Conservation (phyloP, 176 grass and related monocot species). For the Echinochloa phyllopogon region DNA sequence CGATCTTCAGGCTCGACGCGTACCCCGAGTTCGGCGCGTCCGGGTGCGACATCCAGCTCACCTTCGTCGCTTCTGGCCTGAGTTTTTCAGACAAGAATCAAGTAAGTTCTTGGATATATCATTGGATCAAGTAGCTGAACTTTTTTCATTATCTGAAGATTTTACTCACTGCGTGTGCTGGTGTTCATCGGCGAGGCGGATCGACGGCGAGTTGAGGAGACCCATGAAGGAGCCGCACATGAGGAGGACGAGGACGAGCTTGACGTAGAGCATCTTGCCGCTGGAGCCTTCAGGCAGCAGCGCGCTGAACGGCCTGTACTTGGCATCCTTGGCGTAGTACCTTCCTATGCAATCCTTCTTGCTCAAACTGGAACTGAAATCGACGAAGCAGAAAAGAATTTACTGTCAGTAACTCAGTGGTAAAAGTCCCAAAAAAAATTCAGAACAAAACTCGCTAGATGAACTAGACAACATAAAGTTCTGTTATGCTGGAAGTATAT, state of each 20-base stretch:
- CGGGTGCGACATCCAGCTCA: constrained; percentile 33
- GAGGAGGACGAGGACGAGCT: constrained; percentile 58
- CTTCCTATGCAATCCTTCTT: constrained; percentile 47
- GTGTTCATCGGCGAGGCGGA: constrained; percentile 33
- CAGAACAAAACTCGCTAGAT: not conserved
- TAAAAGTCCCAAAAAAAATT: not conserved
- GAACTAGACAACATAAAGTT: not conserved
- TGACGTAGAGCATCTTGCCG: constrained; percentile 54
- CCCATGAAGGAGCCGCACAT: constrained; percentile 66
- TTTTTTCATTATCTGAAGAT: not conserved
- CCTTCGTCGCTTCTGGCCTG: constrained; percentile 3
- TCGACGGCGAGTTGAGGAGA: constrained; percentile 58
- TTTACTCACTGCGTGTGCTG: constrained; percentile 30
- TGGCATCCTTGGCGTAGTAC: constrained; percentile 41
- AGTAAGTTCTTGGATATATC: not conserved
- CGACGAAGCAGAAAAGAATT: not conserved
- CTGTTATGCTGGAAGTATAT: not conserved
- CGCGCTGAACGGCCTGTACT: constrained; percentile 44
- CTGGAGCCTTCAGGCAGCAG: constrained; percentile 40
- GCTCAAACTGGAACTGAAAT: constrained; percentile 38
- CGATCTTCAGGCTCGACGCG: constrained; percentile 41
- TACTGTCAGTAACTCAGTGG: not conserved
- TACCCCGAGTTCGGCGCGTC: constrained; percentile 37
- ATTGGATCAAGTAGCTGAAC: not conserved
- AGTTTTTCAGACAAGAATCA: not conserved